phyloP scores from a whole-genome alignment of 2,329 filamentous ascomycete species.

The Helotiales sp. region DNA sequence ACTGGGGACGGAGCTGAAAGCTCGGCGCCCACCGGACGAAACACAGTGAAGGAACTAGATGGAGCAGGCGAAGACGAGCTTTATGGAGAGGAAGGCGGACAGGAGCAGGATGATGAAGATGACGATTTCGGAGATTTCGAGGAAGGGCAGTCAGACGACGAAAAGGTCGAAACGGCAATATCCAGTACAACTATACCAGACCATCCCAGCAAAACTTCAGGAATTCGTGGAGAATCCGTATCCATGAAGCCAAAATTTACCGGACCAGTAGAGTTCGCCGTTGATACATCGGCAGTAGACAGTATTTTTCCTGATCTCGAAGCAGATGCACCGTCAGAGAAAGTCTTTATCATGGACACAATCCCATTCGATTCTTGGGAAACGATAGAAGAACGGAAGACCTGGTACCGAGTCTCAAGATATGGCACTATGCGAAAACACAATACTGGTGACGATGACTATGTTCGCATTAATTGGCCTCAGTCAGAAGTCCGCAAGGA shows the following conservation, averaged over 20 bases:
- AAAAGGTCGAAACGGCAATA: background rate
- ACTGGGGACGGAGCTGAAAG: background rate
- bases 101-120: slow-evolving; percentile 11
- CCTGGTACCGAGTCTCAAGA: slow-evolving; percentile 65
- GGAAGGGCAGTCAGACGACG: slow-evolving; percentile 31
- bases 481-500: slow-evolving; percentile 54
- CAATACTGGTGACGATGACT: slow-evolving; percentile 58
- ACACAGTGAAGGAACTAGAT: slow-evolving; percentile 6
- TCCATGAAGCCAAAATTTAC: background rate
- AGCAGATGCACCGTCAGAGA: slow-evolving; percentile 23
- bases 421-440: slow-evolving; percentile 59
- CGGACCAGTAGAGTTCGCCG: slow-evolving; percentile 26
- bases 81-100: background rate
- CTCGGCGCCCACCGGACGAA: background rate
- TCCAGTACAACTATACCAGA: background rate
- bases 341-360: slow-evolving; percentile 29
- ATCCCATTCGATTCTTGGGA: slow-evolving; percentile 49
- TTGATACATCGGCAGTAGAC: slow-evolving; percentile 28
- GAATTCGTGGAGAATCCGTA: background rate
- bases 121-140: slow-evolving; percentile 42
- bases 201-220: background rate
- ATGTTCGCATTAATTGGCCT: slow-evolving; percentile 58
- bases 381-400: slow-evolving; percentile 57
- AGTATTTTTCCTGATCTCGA: slow-evolving; percentile 30
- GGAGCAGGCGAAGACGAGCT: slow-evolving; percentile 4